phyloP scores from a whole-genome alignment of 176 grass and related monocot genomes.

The Aechmea fasciata region DNA sequence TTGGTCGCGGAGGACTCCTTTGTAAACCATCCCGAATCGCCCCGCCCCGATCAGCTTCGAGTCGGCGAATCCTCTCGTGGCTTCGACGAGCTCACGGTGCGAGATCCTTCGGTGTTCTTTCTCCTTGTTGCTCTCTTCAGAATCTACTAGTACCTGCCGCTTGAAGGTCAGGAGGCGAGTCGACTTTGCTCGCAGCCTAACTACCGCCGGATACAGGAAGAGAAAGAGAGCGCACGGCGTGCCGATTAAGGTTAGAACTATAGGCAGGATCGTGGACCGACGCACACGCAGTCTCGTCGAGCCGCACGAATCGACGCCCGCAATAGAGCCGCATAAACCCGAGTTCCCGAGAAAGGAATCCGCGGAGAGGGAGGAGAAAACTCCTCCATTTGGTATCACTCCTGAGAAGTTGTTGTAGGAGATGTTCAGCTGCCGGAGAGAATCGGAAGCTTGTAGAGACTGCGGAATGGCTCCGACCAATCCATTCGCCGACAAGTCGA shows the following conservation, averaged over 20 bases:
- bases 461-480: constrained; percentile 35
- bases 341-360: constrained; percentile 63
- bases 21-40: constrained; percentile 60
- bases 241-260: constrained; percentile 16
- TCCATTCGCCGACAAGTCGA: constrained; percentile 65
- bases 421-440: constrained; percentile 43
- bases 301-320: constrained; percentile 30
- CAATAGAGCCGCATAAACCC: constrained; percentile 38
- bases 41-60: constrained; percentile 59
- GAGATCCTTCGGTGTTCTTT: constrained; percentile 73
- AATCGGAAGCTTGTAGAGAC: constrained; percentile 35
- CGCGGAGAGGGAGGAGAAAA: constrained; percentile 35
- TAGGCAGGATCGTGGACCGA: constrained; percentile 16
- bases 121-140: constrained; percentile 27
- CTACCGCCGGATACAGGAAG: neutral
- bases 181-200: neutral
- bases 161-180: neutral
- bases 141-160: constrained; percentile 21
- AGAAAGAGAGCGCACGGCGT: constrained; percentile 10
- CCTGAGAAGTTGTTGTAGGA: constrained; percentile 83
- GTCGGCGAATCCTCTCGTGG: constrained; percentile 65
- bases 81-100: constrained; percentile 60
- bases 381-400: constrained; percentile 35
- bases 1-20: constrained; percentile 58
- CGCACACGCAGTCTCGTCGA: constrained; percentile 2